Conservation (phyloP, 441 rosid species). For the Erodium trifolium region DNA sequence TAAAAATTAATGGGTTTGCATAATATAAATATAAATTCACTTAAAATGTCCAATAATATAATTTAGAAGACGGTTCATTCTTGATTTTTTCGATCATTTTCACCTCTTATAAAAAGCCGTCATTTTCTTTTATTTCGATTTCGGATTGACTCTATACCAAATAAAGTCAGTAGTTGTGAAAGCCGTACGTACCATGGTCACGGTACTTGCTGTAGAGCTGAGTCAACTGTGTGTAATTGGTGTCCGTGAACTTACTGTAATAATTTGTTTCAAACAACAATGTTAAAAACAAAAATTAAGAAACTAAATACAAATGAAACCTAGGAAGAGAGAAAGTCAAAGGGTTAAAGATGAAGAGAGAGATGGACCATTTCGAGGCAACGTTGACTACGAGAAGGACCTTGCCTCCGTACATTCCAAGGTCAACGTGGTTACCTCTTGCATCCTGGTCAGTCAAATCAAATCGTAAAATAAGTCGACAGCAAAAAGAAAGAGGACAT, state of each 20-base stretch:
- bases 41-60: too few relatives aligned
- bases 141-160: too few relatives aligned
- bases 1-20: too few relatives aligned
- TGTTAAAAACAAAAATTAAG: not conserved
- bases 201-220: slow-evolving; percentile 61
- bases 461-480: too few relatives aligned
- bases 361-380: slow-evolving; percentile 75
- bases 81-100: too few relatives aligned
- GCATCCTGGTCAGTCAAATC: slow-evolving; percentile 36
- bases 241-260: slow-evolving; percentile 64
- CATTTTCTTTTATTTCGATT: too few relatives aligned
- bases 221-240: slow-evolving; percentile 79
- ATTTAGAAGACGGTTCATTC: too few relatives aligned
- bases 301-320: not conserved
- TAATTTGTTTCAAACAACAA: slow-evolving; percentile 6
- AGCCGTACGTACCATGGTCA: slow-evolving; percentile 44
- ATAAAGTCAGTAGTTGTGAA: too few relatives aligned
- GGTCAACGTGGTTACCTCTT: slow-evolving; percentile 57
- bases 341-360: not conserved
- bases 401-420: slow-evolving; percentile 64
- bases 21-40: too few relatives aligned
- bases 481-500: too few relatives aligned
- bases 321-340: not conserved
- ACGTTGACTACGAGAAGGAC: slow-evolving; percentile 81
- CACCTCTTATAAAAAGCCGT: too few relatives aligned